A percentile compares a stretch with the other conserved stretches of the same genome.
phyloP scores from a whole-genome alignment of 2,329 filamentous ascomycete species.

The Colletotrichum sojae region DNA sequence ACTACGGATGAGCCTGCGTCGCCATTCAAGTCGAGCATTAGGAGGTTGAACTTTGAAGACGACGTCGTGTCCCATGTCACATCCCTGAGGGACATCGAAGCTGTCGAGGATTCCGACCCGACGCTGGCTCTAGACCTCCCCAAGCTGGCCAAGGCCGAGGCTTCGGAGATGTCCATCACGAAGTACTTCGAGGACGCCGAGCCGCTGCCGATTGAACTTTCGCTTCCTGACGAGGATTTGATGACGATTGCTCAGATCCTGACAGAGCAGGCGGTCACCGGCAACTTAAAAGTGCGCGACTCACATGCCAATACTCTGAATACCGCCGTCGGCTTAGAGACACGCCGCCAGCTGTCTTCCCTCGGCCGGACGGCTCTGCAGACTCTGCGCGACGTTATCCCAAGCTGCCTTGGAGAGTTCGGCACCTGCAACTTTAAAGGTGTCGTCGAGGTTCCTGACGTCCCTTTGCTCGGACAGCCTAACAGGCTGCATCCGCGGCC shows the following conservation, averaged over 20 bases:
- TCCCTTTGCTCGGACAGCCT: conserved; percentile 64
- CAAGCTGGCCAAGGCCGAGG: conserved; percentile 62
- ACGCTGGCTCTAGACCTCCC: conserved; percentile 65
- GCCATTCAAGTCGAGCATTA: conserved; percentile 64
- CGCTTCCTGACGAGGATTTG: conserved; percentile 70
- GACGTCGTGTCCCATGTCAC: conserved; percentile 67
- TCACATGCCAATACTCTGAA: conserved; percentile 33
- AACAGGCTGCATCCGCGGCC: conserved; percentile 66
- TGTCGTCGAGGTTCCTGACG: conserved; percentile 43
- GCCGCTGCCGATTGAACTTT: conserved; percentile 61
- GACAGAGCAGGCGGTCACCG: conserved; percentile 77
- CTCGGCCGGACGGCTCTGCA: conserved; percentile 64
- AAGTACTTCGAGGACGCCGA: conserved; percentile 73
- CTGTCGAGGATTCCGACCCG: conserved; percentile 61
- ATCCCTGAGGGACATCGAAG: conserved; percentile 65
- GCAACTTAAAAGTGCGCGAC: conserved; percentile 46
- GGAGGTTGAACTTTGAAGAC: conserved; percentile 62
- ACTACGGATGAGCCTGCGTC: conserved; percentile 65
- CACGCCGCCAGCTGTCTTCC: conserved; percentile 58
- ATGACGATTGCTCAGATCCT: conserved; percentile 79
- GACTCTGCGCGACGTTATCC: conserved; percentile 61
- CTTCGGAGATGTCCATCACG: conserved; percentile 64
- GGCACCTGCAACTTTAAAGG: conserved; percentile 37
- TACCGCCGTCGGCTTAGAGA: conserved; percentile 48
- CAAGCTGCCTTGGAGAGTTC: conserved; percentile 58